phyloP scores from a whole-genome alignment of 108 stramenopile species.

The Discostella pseudostelligera region DNA sequence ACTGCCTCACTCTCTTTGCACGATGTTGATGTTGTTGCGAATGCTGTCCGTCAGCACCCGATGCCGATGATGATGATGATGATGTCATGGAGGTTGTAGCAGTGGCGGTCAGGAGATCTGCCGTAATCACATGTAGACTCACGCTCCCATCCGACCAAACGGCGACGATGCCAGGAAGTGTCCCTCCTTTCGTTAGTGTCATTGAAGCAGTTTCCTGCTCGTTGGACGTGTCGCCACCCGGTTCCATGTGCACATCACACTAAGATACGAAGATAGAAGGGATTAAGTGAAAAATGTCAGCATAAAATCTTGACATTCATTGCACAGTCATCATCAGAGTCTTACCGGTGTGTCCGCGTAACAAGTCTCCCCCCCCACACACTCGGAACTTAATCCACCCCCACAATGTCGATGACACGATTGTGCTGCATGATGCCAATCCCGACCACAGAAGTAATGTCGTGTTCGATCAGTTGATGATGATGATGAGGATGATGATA shows the following conservation, averaged over 20 bases:
- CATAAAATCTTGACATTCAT: neutral
- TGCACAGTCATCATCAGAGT: neutral
- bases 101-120: conserved; percentile 23
- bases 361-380: conserved; percentile 75
- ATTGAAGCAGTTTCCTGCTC: conserved; percentile 24
- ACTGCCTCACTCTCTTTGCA: conserved; percentile 34
- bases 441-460: conserved; percentile 83
- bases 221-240: conserved; percentile 1
- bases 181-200: conserved; percentile 62
- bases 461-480: conserved; percentile 53
- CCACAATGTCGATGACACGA: conserved; percentile 74
- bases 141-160: conserved; percentile 81
- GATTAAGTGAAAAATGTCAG: neutral
- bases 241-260: conserved; percentile 54
- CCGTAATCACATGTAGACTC: conserved; percentile 61
- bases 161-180: conserved; percentile 64
- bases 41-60: neutral
- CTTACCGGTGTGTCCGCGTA: conserved; percentile 78
- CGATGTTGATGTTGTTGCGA: conserved; percentile 26
- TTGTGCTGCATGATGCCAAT: conserved; percentile 80
- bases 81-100: neutral
- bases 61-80: neutral
- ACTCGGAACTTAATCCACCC: conserved; percentile 54
- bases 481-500: conserved; percentile 22
- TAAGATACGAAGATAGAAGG: neutral